Conservation (phyloP, 345 rosid genomes). For the Turnera subulata region DNA sequence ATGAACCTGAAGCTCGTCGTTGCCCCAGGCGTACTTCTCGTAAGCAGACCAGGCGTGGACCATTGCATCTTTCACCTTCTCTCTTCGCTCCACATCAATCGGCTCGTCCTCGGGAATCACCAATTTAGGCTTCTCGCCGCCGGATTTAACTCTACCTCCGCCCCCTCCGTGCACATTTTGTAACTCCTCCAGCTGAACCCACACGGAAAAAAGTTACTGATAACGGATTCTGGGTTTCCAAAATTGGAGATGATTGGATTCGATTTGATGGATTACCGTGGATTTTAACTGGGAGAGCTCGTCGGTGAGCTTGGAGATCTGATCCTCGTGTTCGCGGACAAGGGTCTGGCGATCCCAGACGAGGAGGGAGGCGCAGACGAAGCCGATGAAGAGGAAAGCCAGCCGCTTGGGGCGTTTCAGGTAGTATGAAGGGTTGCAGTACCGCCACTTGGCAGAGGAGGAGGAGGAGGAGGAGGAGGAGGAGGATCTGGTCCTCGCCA, state of each 20-base stretch:
- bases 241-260: not conserved
- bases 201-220: not conserved
- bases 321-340: constrained; percentile 70
- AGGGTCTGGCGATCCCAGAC: constrained; percentile 93
- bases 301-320: constrained; percentile 35
- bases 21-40: constrained; percentile 97
- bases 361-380: constrained; percentile 51
- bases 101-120: constrained; percentile 49
- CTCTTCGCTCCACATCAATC: constrained; percentile 56
- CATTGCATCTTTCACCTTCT: constrained; percentile 96
- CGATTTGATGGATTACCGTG: constrained; percentile 27
- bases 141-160: constrained; percentile 12
- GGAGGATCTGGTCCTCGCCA: constrained; percentile 51
- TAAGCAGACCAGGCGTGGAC: constrained; percentile 92
- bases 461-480: constrained; percentile 36
- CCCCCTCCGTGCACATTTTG: not conserved
- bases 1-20: constrained; percentile 90
- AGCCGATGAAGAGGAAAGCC: constrained; percentile 64
- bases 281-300: constrained; percentile 32
- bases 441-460: constrained; percentile 42
- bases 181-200: constrained; percentile 20
- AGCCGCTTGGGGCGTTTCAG: constrained; percentile 69
- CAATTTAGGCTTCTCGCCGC: constrained; percentile 13
- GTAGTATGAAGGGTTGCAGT: constrained; percentile 66
- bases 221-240: too few relatives aligned